These are phyloP conservation scores for Stereum hirsutum DNA, from an alignment of 1,284 basidiomycete genomes.

Conservation along the genomic window DNA sequence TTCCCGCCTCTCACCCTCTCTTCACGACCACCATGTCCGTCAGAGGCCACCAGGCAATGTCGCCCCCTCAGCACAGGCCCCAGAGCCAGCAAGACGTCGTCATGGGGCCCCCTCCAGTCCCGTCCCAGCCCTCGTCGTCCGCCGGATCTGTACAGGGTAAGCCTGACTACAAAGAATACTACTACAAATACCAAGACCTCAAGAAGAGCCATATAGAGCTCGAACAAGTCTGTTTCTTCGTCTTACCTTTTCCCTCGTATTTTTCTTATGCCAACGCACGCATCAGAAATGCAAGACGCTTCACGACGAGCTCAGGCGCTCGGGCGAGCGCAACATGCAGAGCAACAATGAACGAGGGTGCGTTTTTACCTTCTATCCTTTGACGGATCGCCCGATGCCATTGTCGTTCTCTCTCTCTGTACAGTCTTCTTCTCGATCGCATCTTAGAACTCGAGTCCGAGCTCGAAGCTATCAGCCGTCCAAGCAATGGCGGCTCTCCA, in stretches of 20 bases:
- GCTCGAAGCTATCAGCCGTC: constrained; percentile 5
- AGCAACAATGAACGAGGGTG: constrained; percentile 52
- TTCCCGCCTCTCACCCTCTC: constrained; percentile 9
- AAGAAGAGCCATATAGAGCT: constrained; percentile 57
- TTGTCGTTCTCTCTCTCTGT: constrained; percentile 2
- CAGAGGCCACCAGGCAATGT: constrained; percentile 15
- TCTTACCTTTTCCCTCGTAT: constrained; percentile 12
- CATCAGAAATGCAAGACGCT: constrained; percentile 48
- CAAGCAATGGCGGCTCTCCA: constrained; percentile 11
- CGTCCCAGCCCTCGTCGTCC: constrained; percentile 20
- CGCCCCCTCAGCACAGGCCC: constrained; percentile 23
- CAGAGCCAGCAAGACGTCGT: no score
- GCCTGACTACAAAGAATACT: constrained; percentile 34
- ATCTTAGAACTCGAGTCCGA: constrained; percentile 45
- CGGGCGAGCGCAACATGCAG: constrained; percentile 48
- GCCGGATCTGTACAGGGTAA: constrained; percentile 20
- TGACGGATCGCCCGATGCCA: constrained; percentile 5
- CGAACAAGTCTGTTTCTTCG: constrained; percentile 46
- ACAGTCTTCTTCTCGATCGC: constrained; percentile 45
- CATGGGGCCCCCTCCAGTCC: constrained; percentile 38
- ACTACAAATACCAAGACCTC: constrained; percentile 52
- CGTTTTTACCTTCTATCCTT: constrained; percentile 18
- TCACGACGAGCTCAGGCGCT: constrained; percentile 38
- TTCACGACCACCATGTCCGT: constrained; percentile 19
- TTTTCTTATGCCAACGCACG: constrained; percentile 9